Percentiles rank a stretch among this genome's conserved stretches.
These are phyloP conservation scores for Serendipita sp. DNA, from an alignment of 1,284 basidiomycete genomes.

Conservation along the genomic window DNA sequence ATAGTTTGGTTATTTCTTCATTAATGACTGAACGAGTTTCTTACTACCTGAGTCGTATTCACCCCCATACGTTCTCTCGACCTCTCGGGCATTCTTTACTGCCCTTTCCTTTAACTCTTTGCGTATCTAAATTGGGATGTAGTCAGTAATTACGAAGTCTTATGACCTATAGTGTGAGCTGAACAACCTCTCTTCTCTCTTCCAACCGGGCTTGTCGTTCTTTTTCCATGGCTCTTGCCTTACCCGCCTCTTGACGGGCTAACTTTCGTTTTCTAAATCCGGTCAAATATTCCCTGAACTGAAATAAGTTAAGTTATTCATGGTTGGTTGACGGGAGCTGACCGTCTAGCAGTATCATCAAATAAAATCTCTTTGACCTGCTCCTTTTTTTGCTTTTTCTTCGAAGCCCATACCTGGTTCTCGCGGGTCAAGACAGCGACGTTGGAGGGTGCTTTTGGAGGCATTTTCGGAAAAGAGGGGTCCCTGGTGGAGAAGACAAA, in stretches of 20 bases:
- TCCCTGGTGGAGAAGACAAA: neutral
- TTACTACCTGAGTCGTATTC: slow-evolving; percentile 11
- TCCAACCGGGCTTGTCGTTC: slow-evolving; percentile 58
- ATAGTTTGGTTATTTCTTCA: neutral
- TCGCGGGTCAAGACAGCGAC: slow-evolving; percentile 42
- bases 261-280: slow-evolving; percentile 80
- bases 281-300: slow-evolving; percentile 49
- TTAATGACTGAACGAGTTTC: slow-evolving; percentile 12
- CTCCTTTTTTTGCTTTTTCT: slow-evolving; percentile 38
- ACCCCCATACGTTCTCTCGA: slow-evolving; percentile 57
- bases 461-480: slow-evolving; percentile 12
- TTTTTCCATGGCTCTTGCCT: slow-evolving; percentile 47
- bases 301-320: neutral
- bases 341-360: slow-evolving; percentile 65
- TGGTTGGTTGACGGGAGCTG: slow-evolving; percentile 12
- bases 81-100: slow-evolving; percentile 47
- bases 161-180: neutral
- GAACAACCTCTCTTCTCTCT: slow-evolving; percentile 47
- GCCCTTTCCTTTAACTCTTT: slow-evolving; percentile 56
- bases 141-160: slow-evolving; percentile 9
- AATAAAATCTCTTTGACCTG: slow-evolving; percentile 62
- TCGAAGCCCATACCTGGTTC: slow-evolving; percentile 44
- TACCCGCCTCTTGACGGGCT: slow-evolving; percentile 55
- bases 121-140: slow-evolving; percentile 36
- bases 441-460: slow-evolving; percentile 26